Base-by-base conservation (phyloP, 148 eudicot species). In the Fagopyrum tataricum region DNA sequence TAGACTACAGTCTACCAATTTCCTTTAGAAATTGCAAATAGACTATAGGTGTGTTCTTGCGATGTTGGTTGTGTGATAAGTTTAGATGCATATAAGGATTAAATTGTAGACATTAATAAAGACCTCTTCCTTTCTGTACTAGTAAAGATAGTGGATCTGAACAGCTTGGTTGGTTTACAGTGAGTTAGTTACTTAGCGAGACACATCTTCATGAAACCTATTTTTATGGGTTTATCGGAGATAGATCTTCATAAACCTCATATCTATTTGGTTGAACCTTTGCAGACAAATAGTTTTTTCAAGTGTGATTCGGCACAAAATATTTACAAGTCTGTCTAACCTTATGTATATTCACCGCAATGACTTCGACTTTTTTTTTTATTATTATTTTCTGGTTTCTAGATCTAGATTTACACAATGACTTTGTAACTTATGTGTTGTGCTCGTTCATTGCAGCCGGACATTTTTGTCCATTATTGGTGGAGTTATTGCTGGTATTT, bases 391-490 rank as follows among this genome's bases (percentile, higher is more conserved):
- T 14, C 17, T 49, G 53, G 53, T 49, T 49, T 58, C 20, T 6
- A 15, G 66, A 14, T 59, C 39, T 11, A 10, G 7, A 5, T 59
- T 59, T 23, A 39, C 40, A 18, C 13, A 56, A 20, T 56, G 31
- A 2, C 62, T 56, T 42, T 58, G 7, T 68, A 18, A 40, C 3
- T 20, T 68, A 4, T 41, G 47, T 8, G 9, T 17, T 5, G 13
- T 68, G 7, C 72, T 70, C 12, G 43, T 70, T 67, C 67, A 31
- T 5, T 76, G 87, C 96, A 93, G 98, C 87, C 98, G 98, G 56
- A 93, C 96, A 71, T 93, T 93, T 80, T 83, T 90, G 90, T 87
- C 96, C 66, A 93, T 93, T 70, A 79, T 93, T 74, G 98, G 91
- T 69, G 98, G 98, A 73, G 90, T 93, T 74, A 85, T 88, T 77